phyloP scores from a whole-genome alignment of 352 stramenopile species.

The Phytophthora sansomeana region DNA sequence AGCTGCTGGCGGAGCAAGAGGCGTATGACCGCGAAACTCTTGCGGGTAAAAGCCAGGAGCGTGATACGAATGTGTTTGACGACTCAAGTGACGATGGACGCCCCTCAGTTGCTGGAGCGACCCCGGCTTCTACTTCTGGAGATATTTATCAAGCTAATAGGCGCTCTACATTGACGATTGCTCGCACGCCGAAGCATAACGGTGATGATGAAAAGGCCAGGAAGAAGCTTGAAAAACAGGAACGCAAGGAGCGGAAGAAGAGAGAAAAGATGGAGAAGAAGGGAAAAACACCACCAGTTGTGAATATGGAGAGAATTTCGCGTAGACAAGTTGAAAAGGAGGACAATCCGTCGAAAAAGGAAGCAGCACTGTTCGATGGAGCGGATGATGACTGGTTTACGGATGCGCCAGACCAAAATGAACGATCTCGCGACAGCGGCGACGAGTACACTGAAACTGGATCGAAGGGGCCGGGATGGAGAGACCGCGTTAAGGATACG shows the following conservation, averaged over 20 bases:
- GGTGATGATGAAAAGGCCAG: slow-evolving; percentile 21
- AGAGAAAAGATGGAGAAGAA: slow-evolving; percentile 22
- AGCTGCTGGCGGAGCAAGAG: slow-evolving; percentile 33
- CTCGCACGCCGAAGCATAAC: slow-evolving; percentile 12
- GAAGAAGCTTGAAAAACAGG: slow-evolving; percentile 29
- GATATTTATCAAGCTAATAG: slow-evolving; percentile 8
- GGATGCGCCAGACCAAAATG: slow-evolving; percentile 38
- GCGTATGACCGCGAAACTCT: slow-evolving; percentile 34
- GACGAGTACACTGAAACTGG: slow-evolving; percentile 22
- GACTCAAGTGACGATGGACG: slow-evolving; percentile 19
- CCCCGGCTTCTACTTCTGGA: slow-evolving; percentile 13
- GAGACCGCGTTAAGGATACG: slow-evolving; percentile 38
- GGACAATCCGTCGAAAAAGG: slow-evolving; percentile 5
- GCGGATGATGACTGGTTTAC: slow-evolving; percentile 73
- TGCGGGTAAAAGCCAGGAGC: background rate
- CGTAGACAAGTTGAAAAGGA: slow-evolving; percentile 1
- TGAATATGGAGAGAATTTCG: background rate
- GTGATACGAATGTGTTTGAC: slow-evolving; percentile 16
- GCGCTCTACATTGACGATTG: slow-evolving; percentile 16
- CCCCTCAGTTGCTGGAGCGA: background rate
- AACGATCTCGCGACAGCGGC: slow-evolving; percentile 11
- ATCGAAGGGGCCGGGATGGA: slow-evolving; percentile 35
- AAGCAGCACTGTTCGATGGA: slow-evolving; percentile 51
- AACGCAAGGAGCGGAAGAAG: slow-evolving; percentile 23
- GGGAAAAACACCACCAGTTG: background rate